Evolutionary conservation across 352 stramenopile species (phyloP).

Genomic region (Globisporangium polare): DNA sequence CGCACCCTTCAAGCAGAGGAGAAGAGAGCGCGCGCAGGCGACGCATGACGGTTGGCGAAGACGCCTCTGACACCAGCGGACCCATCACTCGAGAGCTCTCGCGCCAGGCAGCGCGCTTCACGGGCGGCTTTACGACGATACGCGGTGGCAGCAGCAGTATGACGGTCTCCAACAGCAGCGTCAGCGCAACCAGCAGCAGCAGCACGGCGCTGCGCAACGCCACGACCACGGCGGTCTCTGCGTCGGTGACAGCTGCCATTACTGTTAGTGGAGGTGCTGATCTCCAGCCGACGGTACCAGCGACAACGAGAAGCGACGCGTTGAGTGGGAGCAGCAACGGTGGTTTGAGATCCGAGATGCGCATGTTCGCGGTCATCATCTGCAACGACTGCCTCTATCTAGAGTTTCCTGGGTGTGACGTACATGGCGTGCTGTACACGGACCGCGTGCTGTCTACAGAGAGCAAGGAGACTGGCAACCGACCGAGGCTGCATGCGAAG

Average conservation of each 20-base stretch:
- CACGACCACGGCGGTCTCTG: constrained; percentile 2
- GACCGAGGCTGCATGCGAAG: constrained; percentile 54
- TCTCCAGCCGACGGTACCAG: neutral
- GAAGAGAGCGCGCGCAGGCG: neutral
- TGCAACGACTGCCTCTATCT: constrained; percentile 82
- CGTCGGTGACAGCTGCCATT: neutral
- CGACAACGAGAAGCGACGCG: neutral
- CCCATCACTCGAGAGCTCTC: constrained; percentile 13
- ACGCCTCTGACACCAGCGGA: neutral
- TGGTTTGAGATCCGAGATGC: constrained; percentile 23
- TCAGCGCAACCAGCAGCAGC: constrained; percentile 11
- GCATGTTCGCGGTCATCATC: constrained; percentile 75
- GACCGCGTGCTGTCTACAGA: constrained; percentile 31
- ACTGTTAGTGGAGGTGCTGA: neutral
- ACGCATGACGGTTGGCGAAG: constrained; percentile 4
- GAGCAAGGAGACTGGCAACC: neutral
- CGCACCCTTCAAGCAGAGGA: neutral
- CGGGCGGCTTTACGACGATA: neutral
- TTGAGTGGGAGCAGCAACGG: neutral
- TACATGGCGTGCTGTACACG: constrained; percentile 82
- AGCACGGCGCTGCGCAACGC: neutral
- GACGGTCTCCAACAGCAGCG: constrained; percentile 45
- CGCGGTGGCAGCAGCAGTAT: constrained; percentile 22
- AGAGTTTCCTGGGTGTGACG: constrained; percentile 85
- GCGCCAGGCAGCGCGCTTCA: neutral